Percentiles rank a stretch among this genome's conserved stretches.
Evolutionary conservation across 139 green algal genomes (phyloP).

Genomic region (Coelastrella sp.): DNA sequence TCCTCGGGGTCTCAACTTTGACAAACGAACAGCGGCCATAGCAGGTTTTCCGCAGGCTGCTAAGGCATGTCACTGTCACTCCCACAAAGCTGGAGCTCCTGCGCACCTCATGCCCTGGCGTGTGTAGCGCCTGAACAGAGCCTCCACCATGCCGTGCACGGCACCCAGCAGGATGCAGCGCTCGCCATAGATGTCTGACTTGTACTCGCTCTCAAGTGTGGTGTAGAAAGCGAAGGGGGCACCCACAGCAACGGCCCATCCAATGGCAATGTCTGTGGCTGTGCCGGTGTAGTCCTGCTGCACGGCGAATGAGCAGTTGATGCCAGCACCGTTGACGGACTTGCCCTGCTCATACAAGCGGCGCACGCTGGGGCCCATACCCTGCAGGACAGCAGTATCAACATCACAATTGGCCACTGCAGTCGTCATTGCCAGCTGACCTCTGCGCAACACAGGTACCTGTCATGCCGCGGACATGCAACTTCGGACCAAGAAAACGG

Average conservation of each 20-base stretch:
- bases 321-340: slow-evolving; percentile 97
- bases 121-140: slow-evolving; percentile 95
- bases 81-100: too few relatives aligned
- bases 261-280: slow-evolving; percentile 96
- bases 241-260: slow-evolving; percentile 96
- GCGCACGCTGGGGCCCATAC: slow-evolving; percentile 98
- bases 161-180: slow-evolving; percentile 97
- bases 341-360: slow-evolving; percentile 99
- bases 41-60: too few relatives aligned
- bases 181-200: slow-evolving; percentile 99
- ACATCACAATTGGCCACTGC: not conserved
- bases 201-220: slow-evolving; percentile 99
- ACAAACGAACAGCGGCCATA: too few relatives aligned
- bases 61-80: too few relatives aligned
- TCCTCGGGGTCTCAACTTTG: too few relatives aligned
- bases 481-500: too few relatives aligned
- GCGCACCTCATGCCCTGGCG: slow-evolving; percentile 83
- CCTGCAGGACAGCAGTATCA: slow-evolving; percentile 62
- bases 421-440: not conserved
- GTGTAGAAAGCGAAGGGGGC: slow-evolving; percentile 98
- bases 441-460: not conserved
- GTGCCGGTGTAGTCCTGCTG: slow-evolving; percentile 98
- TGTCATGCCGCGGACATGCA: not conserved
- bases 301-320: slow-evolving; percentile 99
- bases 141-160: slow-evolving; percentile 99